A percentile compares a stretch with the other conserved stretches of the same genome.
These are phyloP conservation scores for Picea glauca DNA, from an alignment of 75 land plant species.

Conservation along the genomic window DNA sequence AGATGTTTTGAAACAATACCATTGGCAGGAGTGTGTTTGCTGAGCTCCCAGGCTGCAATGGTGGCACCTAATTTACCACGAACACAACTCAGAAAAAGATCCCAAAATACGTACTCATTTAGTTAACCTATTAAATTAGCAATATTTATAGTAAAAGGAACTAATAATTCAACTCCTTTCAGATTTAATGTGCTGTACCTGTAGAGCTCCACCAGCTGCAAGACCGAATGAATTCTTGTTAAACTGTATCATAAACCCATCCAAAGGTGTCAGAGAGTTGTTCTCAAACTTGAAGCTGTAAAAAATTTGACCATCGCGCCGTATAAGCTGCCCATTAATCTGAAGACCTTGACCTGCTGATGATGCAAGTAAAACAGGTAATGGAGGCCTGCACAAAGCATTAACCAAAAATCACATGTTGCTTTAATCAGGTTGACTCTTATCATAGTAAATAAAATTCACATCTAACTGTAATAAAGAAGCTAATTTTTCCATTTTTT, in stretches of 20 bases:
- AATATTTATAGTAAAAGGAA: neutral
- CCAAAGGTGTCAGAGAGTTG: conserved; percentile 62
- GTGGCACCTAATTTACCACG: conserved; percentile 59
- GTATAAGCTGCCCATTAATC: conserved; percentile 77
- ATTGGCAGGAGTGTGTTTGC: conserved; percentile 78
- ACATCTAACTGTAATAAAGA: neutral
- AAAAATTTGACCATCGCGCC: conserved; percentile 87
- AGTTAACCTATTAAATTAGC: neutral
- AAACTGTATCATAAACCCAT: conserved; percentile 99
- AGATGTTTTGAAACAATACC: conserved; percentile 80
- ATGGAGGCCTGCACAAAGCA: conserved; percentile 58
- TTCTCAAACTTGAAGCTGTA: conserved; percentile 89
- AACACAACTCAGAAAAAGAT: neutral
- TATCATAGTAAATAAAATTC: neutral
- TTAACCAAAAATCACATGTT: conserved; percentile 3
- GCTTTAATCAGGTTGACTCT: neutral
- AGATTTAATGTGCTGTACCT: conserved; percentile 35
- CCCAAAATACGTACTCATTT: too few relatives aligned
- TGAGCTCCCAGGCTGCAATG: conserved; percentile 77
- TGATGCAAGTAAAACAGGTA: conserved; percentile 83
- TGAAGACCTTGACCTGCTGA: conserved; percentile 95
- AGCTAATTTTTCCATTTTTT: neutral
- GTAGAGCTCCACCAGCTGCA: conserved; percentile 85
- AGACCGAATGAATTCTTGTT: conserved; percentile 98
- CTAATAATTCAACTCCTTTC: neutral